Base-by-base conservation (phyloP, 108 stramenopile species). In the Cyclotella baltica region DNA sequence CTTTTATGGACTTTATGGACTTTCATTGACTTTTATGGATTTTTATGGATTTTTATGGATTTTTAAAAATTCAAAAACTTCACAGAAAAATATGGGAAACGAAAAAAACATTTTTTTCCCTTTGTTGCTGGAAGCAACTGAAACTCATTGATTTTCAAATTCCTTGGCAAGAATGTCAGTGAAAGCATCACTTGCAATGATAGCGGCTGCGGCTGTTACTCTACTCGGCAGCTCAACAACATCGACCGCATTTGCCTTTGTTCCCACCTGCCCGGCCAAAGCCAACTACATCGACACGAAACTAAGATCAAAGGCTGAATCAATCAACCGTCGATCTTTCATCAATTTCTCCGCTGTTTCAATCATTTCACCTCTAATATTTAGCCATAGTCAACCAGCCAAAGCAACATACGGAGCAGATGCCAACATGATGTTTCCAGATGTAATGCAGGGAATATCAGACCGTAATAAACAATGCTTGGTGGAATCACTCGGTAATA, bases 401-500 rank as follows among this genome's bases (percentile, higher is more conserved):
- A 38, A 65, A 34, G 88, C 87, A 10, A 65, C 66, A 23, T 83
- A 75, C 46, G 91, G 91, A 61, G 82, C 68, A 25, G 91, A 92
- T 78, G 91, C 91, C 31, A 88, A 88, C 11, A 85, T 92, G 16
- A 71, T 81, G 57, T 65, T 92, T 23, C 91, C 91, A 16, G 85
- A 92, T 68, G 51, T 84, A 4, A 33, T 86, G 13, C 80, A 88
- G 57, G 80, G 77, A 0, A 76, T 92, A 62, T 55, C 68, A 1
- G 77, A 92, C 67, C 87, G 88, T 16, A 88, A 62, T 15, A 85
- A 88, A 33, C 88, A 92, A 70, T 92, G 91, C 59, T 62, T 92
- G 70, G 88, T 92, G 4, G 91, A 92, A 70, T 70, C 52, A 25
- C 78, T 92, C 43, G 91, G 91, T 22, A 92, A 79, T 59, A 72